Conservation (phyloP, 169 alveolate genomes). For the Ichthyophthirius multifiliis region DNA sequence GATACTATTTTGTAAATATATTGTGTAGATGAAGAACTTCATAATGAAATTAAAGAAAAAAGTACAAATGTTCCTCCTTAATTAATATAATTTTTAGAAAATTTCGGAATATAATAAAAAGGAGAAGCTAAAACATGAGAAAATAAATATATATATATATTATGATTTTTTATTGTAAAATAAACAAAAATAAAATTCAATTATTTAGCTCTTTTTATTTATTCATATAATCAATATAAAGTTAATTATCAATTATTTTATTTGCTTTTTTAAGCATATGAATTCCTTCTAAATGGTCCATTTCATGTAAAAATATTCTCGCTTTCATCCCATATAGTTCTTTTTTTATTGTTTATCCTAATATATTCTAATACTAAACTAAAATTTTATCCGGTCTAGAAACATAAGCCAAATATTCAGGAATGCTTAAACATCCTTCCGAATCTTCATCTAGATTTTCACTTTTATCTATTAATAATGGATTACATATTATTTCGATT, state of each 20-base stretch:
- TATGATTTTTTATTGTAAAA: too few species aligned
- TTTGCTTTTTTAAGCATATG: slow-evolving; percentile 19
- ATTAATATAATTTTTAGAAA: neutral
- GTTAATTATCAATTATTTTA: neutral
- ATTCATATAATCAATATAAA: neutral
- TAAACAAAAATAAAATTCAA: too few species aligned
- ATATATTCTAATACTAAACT: slow-evolving; percentile 1
- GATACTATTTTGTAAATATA: neutral
- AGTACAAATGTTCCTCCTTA: neutral
- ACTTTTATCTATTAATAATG: neutral
- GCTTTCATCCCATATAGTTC: neutral
- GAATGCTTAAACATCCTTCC: slow-evolving; percentile 43
- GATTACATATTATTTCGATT: slow-evolving; percentile 11
- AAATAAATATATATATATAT: too few species aligned
- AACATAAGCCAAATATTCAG: slow-evolving; percentile 18
- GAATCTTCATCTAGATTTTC: slow-evolving; percentile 7
- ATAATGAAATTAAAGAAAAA: neutral
- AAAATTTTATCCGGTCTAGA: neutral
- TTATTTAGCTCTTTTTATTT: neutral
- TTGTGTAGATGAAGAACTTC: neutral
- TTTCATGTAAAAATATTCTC: slow-evolving; percentile 38
- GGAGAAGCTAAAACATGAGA: too few species aligned
- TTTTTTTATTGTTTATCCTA: neutral
- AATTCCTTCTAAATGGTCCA: slow-evolving; percentile 42
- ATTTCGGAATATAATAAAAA: too few species aligned